These are phyloP conservation scores for Cladophialophora yegresii DNA, from an alignment of 2,329 filamentous ascomycete species.

Conservation along the genomic window DNA sequence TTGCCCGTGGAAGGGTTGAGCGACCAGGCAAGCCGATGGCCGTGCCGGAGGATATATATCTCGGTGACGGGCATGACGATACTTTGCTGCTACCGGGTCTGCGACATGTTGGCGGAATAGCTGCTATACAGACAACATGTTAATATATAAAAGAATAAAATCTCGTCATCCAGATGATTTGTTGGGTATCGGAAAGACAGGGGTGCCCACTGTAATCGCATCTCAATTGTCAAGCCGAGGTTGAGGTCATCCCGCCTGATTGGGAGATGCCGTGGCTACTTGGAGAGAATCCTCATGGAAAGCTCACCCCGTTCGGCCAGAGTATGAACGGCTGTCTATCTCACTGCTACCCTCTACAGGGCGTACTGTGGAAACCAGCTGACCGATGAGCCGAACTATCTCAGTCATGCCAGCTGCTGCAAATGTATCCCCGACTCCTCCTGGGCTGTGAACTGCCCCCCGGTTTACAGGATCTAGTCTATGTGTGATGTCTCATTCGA, in stretches of 20 bases:
- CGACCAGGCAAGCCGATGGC: slow-evolving; percentile 83
- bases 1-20: slow-evolving; percentile 78
- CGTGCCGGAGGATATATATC: slow-evolving; percentile 37
- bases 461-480: background rate
- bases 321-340: no score
- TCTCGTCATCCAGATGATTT: background rate
- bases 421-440: no score
- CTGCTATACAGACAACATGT: background rate
- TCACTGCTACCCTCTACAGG: background rate
- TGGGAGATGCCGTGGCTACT: background rate
- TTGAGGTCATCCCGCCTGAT: background rate
- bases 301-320: background rate
- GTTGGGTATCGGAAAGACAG: background rate
- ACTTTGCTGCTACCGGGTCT: background rate
- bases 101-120: background rate
- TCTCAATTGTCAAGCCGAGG: background rate
- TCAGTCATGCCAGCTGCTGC: background rate
- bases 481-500: no score
- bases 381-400: no score
- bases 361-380: background rate
- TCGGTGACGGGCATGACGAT: slow-evolving; percentile 36
- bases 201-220: background rate
- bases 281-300: no score
- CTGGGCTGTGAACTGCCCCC: no score
- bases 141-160: background rate